phyloP scores from a whole-genome alignment of 2,329 filamentous ascomycete species.

The Grosmannia clavigera region DNA sequence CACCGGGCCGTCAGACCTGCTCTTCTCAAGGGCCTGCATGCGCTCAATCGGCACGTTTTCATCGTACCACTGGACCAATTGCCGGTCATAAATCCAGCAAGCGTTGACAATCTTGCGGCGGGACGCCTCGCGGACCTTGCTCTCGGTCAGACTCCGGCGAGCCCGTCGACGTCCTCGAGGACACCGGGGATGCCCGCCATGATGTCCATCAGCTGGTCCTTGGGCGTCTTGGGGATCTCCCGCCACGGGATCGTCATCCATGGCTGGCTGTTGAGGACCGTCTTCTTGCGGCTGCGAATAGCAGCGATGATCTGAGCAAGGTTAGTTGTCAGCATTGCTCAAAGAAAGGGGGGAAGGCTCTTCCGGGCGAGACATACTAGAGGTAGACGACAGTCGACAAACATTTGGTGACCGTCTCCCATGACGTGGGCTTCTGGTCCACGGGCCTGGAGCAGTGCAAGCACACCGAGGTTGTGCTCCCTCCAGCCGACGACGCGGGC shows the following conservation, averaged over 20 bases:
- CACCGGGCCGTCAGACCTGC: background rate
- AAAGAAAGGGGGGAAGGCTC: background rate
- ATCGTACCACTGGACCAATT: slow-evolving; percentile 10
- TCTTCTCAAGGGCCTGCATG: background rate
- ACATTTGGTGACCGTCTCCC: slow-evolving; percentile 13
- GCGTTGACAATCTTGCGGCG: background rate
- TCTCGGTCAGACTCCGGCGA: slow-evolving; percentile 1
- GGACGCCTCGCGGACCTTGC: background rate
- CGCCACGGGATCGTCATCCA: slow-evolving; percentile 15
- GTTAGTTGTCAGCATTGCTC: background rate
- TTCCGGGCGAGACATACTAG: slow-evolving; percentile 3
- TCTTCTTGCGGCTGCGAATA: slow-evolving; percentile 9
- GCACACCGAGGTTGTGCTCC: slow-evolving; percentile 11
- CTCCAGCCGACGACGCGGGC: slow-evolving; percentile 12
- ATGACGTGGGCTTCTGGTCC: slow-evolving; percentile 10
- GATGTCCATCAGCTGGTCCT: slow-evolving; percentile 13
- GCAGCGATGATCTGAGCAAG: slow-evolving; percentile 7
- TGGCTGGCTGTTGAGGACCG: slow-evolving; percentile 6
- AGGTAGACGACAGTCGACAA: slow-evolving; percentile 12
- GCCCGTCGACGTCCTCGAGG: slow-evolving; percentile 11
- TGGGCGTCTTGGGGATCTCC: slow-evolving; percentile 9
- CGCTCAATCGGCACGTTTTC: slow-evolving; percentile 5
- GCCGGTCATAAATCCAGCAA: slow-evolving; percentile 8
- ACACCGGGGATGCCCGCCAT: slow-evolving; percentile 11
- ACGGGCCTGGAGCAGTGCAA: slow-evolving; percentile 9